Evolutionary conservation across 805 yeast genomes (phyloP).

Genomic region (Starmerella bacillaris): DNA sequence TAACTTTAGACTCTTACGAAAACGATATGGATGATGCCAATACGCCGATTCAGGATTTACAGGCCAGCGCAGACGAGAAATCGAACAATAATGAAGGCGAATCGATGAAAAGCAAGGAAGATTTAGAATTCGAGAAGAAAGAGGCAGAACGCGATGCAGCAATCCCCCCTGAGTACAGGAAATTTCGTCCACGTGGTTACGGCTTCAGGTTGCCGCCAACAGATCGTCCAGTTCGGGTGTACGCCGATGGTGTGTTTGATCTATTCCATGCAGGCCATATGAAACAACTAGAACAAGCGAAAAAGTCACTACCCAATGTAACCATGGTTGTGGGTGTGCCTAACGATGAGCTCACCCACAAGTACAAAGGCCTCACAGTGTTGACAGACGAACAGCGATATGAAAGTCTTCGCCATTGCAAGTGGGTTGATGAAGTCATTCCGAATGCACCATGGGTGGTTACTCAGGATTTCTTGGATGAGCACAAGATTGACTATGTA

Average conservation of each 20-base stretch:
- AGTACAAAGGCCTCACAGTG: conserved; percentile 83
- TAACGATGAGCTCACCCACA: conserved; percentile 76
- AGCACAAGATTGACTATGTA: conserved; percentile 81
- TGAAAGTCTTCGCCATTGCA: conserved; percentile 82
- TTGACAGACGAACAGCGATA: conserved; percentile 71
- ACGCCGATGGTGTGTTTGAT: conserved; percentile 97
- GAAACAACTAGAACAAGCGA: conserved; percentile 94
- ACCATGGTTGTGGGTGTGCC: conserved; percentile 82
- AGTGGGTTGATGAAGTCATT: conserved; percentile 94
- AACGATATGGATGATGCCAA: conserved; percentile 13
- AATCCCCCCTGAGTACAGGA: conserved; percentile 52
- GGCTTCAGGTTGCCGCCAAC: conserved; percentile 64
- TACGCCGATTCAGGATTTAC: neutral
- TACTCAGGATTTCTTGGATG: conserved; percentile 55
- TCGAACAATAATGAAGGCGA: neutral
- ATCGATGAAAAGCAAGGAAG: conserved; percentile 14
- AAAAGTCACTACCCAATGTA: conserved; percentile 73
- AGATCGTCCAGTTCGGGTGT: conserved; percentile 77
- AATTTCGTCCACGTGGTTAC: conserved; percentile 65
- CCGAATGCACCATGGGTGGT: conserved; percentile 94
- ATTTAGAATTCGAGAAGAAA: conserved; percentile 24
- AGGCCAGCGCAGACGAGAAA: conserved; percentile 3
- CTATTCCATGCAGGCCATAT: conserved; percentile 92
- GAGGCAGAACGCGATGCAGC: conserved; percentile 47
- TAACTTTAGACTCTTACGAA: conserved; percentile 17